These are phyloP conservation scores for Paramyrothecium roridum DNA, from an alignment of 2,329 filamentous ascomycete species.

Conservation along the genomic window DNA sequence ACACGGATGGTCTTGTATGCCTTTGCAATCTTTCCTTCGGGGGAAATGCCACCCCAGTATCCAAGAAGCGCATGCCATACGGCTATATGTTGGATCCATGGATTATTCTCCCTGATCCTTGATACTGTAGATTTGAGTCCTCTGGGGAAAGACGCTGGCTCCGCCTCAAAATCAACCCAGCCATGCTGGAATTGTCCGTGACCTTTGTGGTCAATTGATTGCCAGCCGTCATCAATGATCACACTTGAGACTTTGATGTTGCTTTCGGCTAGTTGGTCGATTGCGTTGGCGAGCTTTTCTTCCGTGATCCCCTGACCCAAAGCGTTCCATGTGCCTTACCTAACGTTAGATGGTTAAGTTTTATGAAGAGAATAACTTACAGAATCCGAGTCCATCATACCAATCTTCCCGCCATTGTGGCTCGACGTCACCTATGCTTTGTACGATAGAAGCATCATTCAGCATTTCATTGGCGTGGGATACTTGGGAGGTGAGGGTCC, in stretches of 20 bases:
- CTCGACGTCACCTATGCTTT: conserved; percentile 44
- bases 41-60: conserved; percentile 89
- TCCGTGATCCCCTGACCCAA: conserved; percentile 81
- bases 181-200: conserved; percentile 54
- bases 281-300: conserved; percentile 71
- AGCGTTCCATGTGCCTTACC: conserved; percentile 81
- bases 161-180: conserved; percentile 86
- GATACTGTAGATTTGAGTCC: conserved; percentile 71
- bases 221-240: conserved; percentile 98
- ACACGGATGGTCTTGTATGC: conserved; percentile 73
- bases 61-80: conserved; percentile 92
- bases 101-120: conserved; percentile 66
- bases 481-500: conserved; percentile 44
- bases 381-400: conserved; percentile 92
- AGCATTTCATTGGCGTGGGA: conserved; percentile 36
- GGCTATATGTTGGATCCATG: conserved; percentile 75
- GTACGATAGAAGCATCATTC: conserved; percentile 42
- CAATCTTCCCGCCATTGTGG: conserved; percentile 77
- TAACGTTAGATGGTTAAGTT: not conserved
- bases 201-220: conserved; percentile 60
- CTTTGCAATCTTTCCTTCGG: conserved; percentile 68
- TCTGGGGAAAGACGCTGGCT: conserved; percentile 71
- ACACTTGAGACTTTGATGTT: conserved; percentile 78
- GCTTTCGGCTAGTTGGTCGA: conserved; percentile 67
- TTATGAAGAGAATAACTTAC: conserved; percentile 38